These are phyloP conservation scores for Agaricus subrufescens DNA, from an alignment of 768 basidiomycete genomes.

Conservation along the genomic window DNA sequence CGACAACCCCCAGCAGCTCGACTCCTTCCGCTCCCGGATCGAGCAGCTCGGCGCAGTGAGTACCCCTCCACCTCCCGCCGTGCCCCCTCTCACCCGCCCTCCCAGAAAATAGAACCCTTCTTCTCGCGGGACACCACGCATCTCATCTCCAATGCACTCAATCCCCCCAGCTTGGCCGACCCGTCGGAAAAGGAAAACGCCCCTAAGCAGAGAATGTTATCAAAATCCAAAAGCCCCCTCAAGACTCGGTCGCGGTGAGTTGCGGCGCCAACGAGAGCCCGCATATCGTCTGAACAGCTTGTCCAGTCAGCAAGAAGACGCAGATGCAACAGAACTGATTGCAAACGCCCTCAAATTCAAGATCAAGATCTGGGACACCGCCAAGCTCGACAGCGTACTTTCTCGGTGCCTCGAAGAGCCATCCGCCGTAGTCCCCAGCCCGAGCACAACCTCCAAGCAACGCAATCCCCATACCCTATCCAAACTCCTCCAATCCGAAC, in stretches of 20 bases:
- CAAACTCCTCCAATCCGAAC: conserved; percentile 74
- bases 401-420: conserved; percentile 53
- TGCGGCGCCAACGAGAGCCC: neutral
- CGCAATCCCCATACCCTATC: conserved; percentile 38
- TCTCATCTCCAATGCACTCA: conserved; percentile 65
- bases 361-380: conserved; percentile 84
- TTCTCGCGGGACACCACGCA: conserved; percentile 87
- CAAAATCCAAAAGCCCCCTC: conserved; percentile 58
- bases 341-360: conserved; percentile 63
- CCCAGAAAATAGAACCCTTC: conserved; percentile 80
- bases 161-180: conserved; percentile 24
- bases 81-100: neutral
- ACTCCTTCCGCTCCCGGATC: conserved; percentile 52
- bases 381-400: conserved; percentile 68
- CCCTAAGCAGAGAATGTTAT: conserved; percentile 15
- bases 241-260: conserved; percentile 54
- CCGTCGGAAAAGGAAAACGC: conserved; percentile 64
- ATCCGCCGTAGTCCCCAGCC: conserved; percentile 17
- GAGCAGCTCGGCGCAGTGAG: conserved; percentile 74
- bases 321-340: conserved; percentile 42
- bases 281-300: conserved; percentile 6
- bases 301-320: conserved; percentile 23
- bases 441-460: conserved; percentile 24
- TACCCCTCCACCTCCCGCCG: conserved; percentile 14
- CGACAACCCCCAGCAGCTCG: conserved; percentile 33